Percentiles rank a stretch among this genome's conserved stretches.
Conservation (phyloP, 2,329 filamentous ascomycete genomes). For the Xylaria sp. region DNA sequence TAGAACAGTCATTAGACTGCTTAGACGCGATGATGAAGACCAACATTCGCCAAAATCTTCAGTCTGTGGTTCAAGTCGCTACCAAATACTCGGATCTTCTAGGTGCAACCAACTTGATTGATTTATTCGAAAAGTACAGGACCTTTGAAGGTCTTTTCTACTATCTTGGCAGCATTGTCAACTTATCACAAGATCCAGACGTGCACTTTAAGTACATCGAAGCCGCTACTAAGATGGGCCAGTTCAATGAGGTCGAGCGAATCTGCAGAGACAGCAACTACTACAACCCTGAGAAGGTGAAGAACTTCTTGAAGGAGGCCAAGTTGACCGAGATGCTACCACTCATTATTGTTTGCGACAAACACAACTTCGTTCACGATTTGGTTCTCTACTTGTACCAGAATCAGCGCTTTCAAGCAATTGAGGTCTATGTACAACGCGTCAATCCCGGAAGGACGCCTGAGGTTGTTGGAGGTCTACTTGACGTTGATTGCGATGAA, state of each 20-base stretch:
- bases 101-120: conserved; percentile 86
- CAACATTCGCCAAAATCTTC: conserved; percentile 97
- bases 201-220: conserved; percentile 99
- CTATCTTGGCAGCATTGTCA: conserved; percentile 97
- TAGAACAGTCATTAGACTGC: conserved; percentile 94
- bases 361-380: conserved; percentile 99
- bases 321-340: conserved; percentile 91
- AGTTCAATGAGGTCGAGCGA: conserved; percentile 95
- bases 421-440: conserved; percentile 96
- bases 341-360: conserved; percentile 97
- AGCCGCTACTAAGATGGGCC: conserved; percentile 91
- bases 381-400: conserved; percentile 97
- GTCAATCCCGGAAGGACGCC: conserved; percentile 94
- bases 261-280: conserved; percentile 94
- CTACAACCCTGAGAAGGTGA: conserved; percentile 94
- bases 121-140: conserved; percentile 96
- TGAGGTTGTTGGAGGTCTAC: conserved; percentile 88
- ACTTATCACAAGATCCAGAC: conserved; percentile 92
- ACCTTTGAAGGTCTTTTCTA: conserved; percentile 97
- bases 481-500: conserved; percentile 98
- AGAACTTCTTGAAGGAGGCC: conserved; percentile 99
- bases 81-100: conserved; percentile 98
- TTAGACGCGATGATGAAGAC: conserved; percentile 95
- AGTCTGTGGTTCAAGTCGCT: conserved; percentile 92
- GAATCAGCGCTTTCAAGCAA: conserved; percentile 99